Percentiles rank a stretch among this genome's conserved stretches.
Evolutionary conservation across 306 rosid genomes (phyloP).

Genomic region (Quercus cerris): DNA sequence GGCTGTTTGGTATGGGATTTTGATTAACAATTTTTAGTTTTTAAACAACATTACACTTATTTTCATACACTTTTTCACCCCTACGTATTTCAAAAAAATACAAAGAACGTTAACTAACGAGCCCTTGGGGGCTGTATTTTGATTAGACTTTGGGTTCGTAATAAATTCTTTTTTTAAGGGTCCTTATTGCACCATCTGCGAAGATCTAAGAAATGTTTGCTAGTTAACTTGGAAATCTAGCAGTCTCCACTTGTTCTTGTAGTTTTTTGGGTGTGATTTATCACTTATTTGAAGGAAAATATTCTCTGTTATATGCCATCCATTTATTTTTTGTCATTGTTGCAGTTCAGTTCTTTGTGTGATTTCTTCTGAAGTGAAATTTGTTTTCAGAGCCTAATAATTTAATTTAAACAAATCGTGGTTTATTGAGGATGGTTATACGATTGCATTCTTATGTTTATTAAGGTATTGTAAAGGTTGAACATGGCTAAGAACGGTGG

Average conservation of each 20-base stretch:
- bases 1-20: too few species aligned
- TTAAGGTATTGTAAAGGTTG: slow-evolving; percentile 25
- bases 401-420: not conserved
- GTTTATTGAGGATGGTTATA: slow-evolving; percentile 5
- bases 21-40: too few species aligned
- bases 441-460: slow-evolving; percentile 1
- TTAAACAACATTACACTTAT: too few species aligned
- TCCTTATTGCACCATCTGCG: not conserved
- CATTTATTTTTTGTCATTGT: not conserved
- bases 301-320: not conserved
- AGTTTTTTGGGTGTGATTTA: not conserved
- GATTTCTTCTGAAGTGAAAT: not conserved
- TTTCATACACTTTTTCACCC: too few species aligned
- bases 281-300: not conserved
- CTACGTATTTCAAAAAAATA: too few species aligned
- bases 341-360: not conserved
- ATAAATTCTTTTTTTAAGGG: not conserved
- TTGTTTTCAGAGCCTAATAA: slow-evolving; percentile 3
- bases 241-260: not conserved
- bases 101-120: too few species aligned
- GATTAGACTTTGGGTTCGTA: not conserved
- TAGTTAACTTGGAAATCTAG: too few species aligned
- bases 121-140: not conserved
- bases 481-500: slow-evolving; percentile 56
- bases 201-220: not conserved